Evolutionary conservation across 1,284 basidiomycete species (phyloP).

Genomic region (Ceratobasidium sp.): DNA sequence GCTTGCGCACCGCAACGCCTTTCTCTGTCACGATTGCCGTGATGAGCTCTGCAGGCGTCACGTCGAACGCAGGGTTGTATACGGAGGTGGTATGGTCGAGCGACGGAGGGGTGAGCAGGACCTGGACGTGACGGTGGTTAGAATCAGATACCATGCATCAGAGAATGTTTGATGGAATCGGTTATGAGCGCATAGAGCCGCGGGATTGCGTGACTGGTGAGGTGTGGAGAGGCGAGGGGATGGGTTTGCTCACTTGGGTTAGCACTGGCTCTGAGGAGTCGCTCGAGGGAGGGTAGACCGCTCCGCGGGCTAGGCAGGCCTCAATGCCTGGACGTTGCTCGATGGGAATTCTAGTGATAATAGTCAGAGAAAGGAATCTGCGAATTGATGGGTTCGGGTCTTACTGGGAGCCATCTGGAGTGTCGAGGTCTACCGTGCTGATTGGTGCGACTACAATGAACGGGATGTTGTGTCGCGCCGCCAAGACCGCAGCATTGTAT

Average conservation of each 20-base stretch:
- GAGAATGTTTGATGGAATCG: not conserved
- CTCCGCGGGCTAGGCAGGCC: conserved; percentile 86
- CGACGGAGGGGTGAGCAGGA: conserved; percentile 77
- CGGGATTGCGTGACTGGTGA: conserved; percentile 24
- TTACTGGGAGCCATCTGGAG: conserved; percentile 76
- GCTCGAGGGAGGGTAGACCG: conserved; percentile 64
- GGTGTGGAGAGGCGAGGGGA: no score
- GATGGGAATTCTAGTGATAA: conserved; percentile 79
- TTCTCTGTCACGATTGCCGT: conserved; percentile 91
- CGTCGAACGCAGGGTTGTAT: conserved; percentile 94
- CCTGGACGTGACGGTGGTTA: no score
- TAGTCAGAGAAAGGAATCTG: conserved; percentile 4
- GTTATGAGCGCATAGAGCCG: not conserved
- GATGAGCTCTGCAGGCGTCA: conserved; percentile 86
- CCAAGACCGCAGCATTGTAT: conserved; percentile 89
- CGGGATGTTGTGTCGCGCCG: conserved; percentile 83
- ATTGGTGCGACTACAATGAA: conserved; percentile 92
- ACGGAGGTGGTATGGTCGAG: conserved; percentile 63
- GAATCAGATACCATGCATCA: not conserved
- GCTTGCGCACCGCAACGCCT: conserved; percentile 72
- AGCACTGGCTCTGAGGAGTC: conserved; percentile 51
- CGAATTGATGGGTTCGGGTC: conserved; percentile 48
- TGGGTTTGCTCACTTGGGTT: conserved; percentile 50
- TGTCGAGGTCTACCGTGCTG: conserved; percentile 85
- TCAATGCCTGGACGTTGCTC: conserved; percentile 88